Conservation (phyloP, 768 basidiomycete species). For the Boletellus ananas region DNA sequence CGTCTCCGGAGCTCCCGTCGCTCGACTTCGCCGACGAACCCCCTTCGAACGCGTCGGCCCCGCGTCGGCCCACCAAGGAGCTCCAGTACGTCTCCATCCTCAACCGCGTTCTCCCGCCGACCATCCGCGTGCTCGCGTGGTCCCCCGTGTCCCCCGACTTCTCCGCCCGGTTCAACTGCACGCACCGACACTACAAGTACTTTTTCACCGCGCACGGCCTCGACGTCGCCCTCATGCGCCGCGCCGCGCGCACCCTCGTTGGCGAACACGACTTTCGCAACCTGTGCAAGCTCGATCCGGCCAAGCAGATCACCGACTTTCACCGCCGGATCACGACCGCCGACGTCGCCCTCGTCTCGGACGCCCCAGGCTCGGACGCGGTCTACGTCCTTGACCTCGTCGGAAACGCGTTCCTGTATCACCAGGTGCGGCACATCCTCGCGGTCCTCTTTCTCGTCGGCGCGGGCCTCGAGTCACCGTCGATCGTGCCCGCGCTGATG, state of each 20-base stretch:
- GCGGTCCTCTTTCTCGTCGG: conserved; percentile 88
- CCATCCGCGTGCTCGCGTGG: conserved; percentile 92
- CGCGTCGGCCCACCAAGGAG: conserved; percentile 40
- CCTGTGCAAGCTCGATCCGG: conserved; percentile 87
- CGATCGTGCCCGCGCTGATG: conserved; percentile 66
- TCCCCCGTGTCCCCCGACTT: conserved; percentile 78
- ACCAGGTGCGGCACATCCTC: conserved; percentile 95
- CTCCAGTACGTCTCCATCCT: conserved; percentile 75
- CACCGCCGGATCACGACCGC: conserved; percentile 64
- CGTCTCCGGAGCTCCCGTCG: conserved; percentile 14
- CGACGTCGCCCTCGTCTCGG: conserved; percentile 47
- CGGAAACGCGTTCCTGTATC: conserved; percentile 88
- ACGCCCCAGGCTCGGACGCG: conserved; percentile 31
- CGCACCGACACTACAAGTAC: conserved; percentile 93
- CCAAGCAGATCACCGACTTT: conserved; percentile 87
- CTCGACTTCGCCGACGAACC: conserved; percentile 38
- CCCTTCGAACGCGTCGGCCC: conserved; percentile 32
- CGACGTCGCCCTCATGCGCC: conserved; percentile 70
- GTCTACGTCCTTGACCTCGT: conserved; percentile 76
- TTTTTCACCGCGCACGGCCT: conserved; percentile 76
- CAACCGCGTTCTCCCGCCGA: conserved; percentile 83
- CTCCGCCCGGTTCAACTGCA: conserved; percentile 87
- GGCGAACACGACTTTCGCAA: conserved; percentile 97
- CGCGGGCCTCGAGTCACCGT: conserved; percentile 68
- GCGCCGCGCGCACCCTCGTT: conserved; percentile 64